These are phyloP conservation scores for Phytophthora aleatoria DNA, from an alignment of 352 stramenopile genomes.

Conservation along the genomic window DNA sequence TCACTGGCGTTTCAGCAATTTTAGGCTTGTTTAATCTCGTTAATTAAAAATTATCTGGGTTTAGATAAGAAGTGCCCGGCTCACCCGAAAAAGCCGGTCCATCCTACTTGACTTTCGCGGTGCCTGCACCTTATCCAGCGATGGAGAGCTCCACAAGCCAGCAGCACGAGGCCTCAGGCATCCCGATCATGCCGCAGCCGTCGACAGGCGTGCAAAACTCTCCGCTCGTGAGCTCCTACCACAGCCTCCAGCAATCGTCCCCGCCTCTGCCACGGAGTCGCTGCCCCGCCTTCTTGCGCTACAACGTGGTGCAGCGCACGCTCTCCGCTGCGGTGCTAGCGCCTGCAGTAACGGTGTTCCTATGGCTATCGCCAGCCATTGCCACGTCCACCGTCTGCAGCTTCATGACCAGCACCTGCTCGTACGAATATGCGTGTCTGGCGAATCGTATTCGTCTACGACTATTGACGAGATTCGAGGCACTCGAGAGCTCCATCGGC, in stretches of 20 bases:
- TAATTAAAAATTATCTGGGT: no score
- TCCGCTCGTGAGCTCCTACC: conserved; percentile 21
- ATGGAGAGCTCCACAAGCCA: not conserved
- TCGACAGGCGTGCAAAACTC: conserved; percentile 25
- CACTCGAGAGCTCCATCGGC: conserved; percentile 29
- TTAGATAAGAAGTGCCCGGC: not conserved
- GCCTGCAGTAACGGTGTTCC: conserved; percentile 69
- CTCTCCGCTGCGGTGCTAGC: conserved; percentile 66
- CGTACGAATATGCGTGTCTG: conserved; percentile 81
- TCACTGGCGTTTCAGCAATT: no score
- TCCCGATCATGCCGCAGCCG: conserved; percentile 26
- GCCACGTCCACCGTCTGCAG: conserved; percentile 71
- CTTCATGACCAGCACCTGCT: conserved; percentile 64
- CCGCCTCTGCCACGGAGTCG: conserved; percentile 9
- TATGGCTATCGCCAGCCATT: conserved; percentile 74
- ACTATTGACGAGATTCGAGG: conserved; percentile 40
- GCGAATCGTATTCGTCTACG: conserved; percentile 65
- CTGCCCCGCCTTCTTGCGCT: conserved; percentile 30
- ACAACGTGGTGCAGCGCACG: conserved; percentile 69
- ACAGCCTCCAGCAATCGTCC: conserved; percentile 6
- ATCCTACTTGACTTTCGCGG: not conserved
- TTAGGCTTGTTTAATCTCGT: not conserved
- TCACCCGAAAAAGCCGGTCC: not conserved
- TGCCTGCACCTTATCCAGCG: no score
- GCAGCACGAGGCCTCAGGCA: conserved; percentile 11